phyloP scores from a whole-genome alignment of 495 filamentous ascomycete species.

The Talaromyces wortmannii region DNA sequence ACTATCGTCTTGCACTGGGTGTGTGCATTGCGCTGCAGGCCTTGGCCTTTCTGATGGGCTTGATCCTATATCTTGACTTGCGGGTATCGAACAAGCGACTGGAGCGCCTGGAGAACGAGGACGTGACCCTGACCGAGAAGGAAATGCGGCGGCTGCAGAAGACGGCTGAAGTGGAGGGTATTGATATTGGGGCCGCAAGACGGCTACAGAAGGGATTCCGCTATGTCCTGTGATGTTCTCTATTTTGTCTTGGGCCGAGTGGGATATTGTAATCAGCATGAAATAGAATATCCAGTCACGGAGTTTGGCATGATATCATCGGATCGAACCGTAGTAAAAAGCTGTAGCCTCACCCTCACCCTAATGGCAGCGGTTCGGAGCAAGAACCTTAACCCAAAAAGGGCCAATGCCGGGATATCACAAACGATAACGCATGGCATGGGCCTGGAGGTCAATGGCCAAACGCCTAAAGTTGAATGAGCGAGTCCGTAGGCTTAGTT shows the following conservation, averaged over 20 bases:
- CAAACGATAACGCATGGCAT: no score
- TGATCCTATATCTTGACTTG: slow-evolving; percentile 37
- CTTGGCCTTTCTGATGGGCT: slow-evolving; percentile 24
- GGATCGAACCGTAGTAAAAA: no score
- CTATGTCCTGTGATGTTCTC: slow-evolving; percentile 24
- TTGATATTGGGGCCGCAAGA: slow-evolving; percentile 37
- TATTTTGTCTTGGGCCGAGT: neutral
- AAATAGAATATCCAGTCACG: neutral
- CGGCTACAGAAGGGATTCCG: slow-evolving; percentile 42
- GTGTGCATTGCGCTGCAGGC: slow-evolving; percentile 41
- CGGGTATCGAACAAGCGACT: slow-evolving; percentile 35
- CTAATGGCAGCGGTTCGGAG: no score
- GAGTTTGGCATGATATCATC: no score
- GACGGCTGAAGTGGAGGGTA: slow-evolving; percentile 41
- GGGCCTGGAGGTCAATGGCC: no score
- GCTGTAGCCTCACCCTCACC: no score
- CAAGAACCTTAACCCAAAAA: no score
- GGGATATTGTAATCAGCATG: neutral
- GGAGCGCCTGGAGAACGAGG: slow-evolving; percentile 37
- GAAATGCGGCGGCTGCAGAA: slow-evolving; percentile 34
- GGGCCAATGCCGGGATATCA: no score
- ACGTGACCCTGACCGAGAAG: slow-evolving; percentile 29
- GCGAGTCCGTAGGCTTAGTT: no score
- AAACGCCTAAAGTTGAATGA: no score
- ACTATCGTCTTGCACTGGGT: slow-evolving; percentile 39